A percentile compares a stretch with the other conserved stretches of the same genome.
These are phyloP conservation scores for Talaromyces wortmannii DNA, from an alignment of 495 filamentous ascomycete genomes.

Conservation along the genomic window DNA sequence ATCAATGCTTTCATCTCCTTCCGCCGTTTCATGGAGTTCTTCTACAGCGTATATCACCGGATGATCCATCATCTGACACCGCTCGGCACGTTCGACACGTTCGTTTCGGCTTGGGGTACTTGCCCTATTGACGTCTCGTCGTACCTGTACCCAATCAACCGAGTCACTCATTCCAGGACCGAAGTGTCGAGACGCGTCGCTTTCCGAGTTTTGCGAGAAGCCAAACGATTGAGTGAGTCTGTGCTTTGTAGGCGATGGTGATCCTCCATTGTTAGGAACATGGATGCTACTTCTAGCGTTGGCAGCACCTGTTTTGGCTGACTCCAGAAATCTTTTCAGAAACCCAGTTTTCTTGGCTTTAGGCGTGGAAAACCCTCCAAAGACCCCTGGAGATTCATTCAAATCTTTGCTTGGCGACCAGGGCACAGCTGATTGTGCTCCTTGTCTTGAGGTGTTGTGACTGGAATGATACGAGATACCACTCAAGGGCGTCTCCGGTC, in stretches of 20 bases:
- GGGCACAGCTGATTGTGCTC: constrained; percentile 37
- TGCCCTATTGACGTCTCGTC: constrained; percentile 89
- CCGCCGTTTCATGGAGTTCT: constrained; percentile 71
- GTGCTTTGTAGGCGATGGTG: constrained; percentile 43
- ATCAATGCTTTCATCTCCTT: constrained; percentile 87
- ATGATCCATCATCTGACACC: constrained; percentile 91
- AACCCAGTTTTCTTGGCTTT: constrained; percentile 91
- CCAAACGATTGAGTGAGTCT: constrained; percentile 25
- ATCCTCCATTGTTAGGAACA: constrained; percentile 46
- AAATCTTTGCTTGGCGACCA: constrained; percentile 26
- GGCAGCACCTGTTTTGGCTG: constrained; percentile 88
- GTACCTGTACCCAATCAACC: constrained; percentile 92
- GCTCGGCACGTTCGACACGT: constrained; percentile 74
- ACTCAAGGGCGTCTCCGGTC: constrained; percentile 67
- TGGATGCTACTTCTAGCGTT: constrained; percentile 82
- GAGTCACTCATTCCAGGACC: constrained; percentile 46
- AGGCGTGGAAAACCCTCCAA: constrained; percentile 79
- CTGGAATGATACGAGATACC: constrained; percentile 80
- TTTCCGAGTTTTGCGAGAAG: constrained; percentile 19
- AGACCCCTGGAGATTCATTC: constrained; percentile 28
- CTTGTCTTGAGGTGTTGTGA: constrained; percentile 59
- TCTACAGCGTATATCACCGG: constrained; percentile 84
- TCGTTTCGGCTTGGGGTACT: constrained; percentile 90
- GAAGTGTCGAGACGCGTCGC: constrained; percentile 57
- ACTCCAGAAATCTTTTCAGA: constrained; percentile 93